Evolutionary conservation across 345 rosid genomes (phyloP).

Genomic region (Pugionium cornutum): DNA sequence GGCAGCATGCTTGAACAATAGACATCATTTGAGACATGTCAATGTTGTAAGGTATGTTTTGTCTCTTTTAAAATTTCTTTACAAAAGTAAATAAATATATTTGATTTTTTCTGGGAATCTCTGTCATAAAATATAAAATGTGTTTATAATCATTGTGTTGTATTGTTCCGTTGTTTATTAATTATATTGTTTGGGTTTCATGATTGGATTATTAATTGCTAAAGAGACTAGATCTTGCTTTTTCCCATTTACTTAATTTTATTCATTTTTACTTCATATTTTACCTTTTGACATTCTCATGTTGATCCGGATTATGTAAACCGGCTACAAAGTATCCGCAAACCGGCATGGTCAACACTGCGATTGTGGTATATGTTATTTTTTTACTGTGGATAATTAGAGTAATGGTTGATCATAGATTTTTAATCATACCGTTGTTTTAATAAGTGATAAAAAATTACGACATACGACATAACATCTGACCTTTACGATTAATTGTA

Average conservation of each 20-base stretch:
- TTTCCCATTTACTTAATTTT: conserved; percentile 24
- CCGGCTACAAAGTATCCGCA: background rate
- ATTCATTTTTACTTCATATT: background rate
- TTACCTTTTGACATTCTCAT: background rate
- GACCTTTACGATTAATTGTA: too few relatives aligned
- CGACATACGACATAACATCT: too few relatives aligned
- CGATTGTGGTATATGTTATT: background rate
- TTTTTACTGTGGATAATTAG: too few relatives aligned
- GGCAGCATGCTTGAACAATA: conserved; percentile 60
- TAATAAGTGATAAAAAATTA: too few relatives aligned
- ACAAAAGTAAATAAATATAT: background rate
- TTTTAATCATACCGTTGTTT: too few relatives aligned
- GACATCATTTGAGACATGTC: conserved; percentile 50
- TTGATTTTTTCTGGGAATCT: conserved; percentile 24
- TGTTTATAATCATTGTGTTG: conserved; percentile 40
- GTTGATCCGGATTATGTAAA: background rate
- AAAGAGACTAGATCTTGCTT: conserved; percentile 33
- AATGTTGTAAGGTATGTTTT: conserved; percentile 45
- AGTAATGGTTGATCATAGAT: too few relatives aligned
- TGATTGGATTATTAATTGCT: conserved; percentile 40
- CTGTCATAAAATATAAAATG: conserved; percentile 3
- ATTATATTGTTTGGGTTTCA: conserved; percentile 42
- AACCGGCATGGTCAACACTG: background rate
- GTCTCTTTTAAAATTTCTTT: conserved; percentile 31
- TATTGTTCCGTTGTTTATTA: conserved; percentile 41